phyloP scores from a whole-genome alignment of 192 early-diverging fungal species.

The Phycomyces blakesleeanus region DNA sequence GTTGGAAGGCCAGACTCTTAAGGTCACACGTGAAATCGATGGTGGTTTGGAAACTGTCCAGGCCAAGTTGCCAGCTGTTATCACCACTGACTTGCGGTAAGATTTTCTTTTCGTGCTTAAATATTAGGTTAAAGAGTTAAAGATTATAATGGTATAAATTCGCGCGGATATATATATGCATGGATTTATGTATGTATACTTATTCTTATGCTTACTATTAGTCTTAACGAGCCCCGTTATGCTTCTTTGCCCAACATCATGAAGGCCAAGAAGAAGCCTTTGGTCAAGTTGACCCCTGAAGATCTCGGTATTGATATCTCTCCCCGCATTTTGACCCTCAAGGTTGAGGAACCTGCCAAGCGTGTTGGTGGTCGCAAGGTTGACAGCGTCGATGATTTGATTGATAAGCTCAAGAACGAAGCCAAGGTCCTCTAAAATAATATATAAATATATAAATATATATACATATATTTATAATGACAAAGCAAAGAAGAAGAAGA shows the following conservation, averaged over 20 bases:
- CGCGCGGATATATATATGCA: too few relatives aligned
- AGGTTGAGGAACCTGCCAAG: conserved; percentile 90
- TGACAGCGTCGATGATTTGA: conserved; percentile 87
- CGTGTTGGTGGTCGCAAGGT: conserved; percentile 90
- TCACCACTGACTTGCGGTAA: conserved; percentile 92
- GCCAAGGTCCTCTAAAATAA: conserved; percentile 67
- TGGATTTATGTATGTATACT: too few relatives aligned
- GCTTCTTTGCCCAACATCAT: conserved; percentile 95
- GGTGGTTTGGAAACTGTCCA: conserved; percentile 93
- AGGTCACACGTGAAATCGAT: conserved; percentile 94
- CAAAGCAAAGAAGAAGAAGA: too few relatives aligned
- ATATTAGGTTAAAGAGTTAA: too few relatives aligned
- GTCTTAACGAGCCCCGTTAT: conserved; percentile 93
- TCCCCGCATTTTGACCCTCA: conserved; percentile 80
- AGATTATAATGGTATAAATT: too few relatives aligned
- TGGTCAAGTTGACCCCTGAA: conserved; percentile 70
- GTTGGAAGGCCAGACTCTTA: conserved; percentile 60
- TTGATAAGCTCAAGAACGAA: conserved; percentile 85
- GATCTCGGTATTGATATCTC: conserved; percentile 84
- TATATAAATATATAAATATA: too few relatives aligned
- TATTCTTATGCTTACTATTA: conserved; percentile 13
- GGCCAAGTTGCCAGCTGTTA: conserved; percentile 81
- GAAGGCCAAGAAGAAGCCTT: conserved; percentile 99
- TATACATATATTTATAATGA: too few relatives aligned
- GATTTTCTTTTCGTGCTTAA: neutral